Conservation (phyloP, 257 asterid species). For the Leonotis leonurus region DNA sequence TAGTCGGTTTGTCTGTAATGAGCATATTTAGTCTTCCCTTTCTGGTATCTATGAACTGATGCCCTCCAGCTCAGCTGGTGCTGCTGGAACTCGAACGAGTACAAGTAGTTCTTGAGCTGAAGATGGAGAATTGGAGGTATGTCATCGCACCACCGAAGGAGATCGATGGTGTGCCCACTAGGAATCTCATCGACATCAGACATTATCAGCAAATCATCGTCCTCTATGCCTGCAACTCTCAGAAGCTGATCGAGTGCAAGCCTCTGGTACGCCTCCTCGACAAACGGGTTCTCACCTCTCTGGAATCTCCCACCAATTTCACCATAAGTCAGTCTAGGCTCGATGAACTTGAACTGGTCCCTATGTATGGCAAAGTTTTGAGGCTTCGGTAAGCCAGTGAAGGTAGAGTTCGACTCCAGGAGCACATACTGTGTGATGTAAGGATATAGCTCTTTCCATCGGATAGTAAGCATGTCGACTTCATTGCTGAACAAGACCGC, state of each 20-base stretch:
- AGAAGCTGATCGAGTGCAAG: conserved; percentile 34
- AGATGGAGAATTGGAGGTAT: conserved; percentile 35
- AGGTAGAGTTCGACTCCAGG: conserved; percentile 39
- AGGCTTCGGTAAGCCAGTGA: conserved; percentile 35
- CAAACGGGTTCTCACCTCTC: conserved; percentile 33
- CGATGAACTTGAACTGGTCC: conserved; percentile 26
- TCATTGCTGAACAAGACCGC: conserved; percentile 38
- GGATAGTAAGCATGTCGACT: conserved; percentile 29
- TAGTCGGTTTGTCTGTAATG: conserved; percentile 36
- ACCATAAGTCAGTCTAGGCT: conserved; percentile 31
- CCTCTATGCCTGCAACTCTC: conserved; percentile 32
- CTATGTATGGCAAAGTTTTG: conserved; percentile 25
- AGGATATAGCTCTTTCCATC: conserved; percentile 39
- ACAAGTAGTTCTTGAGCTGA: conserved; percentile 30
- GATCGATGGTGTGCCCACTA: conserved; percentile 34
- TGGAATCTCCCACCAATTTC: conserved; percentile 32
- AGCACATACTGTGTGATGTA: conserved; percentile 22
- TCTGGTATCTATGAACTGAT: conserved; percentile 28
- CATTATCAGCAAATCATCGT: conserved; percentile 36
- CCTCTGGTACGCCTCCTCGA: conserved; percentile 36
- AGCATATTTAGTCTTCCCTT: conserved; percentile 31
- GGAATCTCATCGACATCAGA: conserved; percentile 40
- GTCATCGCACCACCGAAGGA: conserved; percentile 34
- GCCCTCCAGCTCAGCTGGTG: conserved; percentile 34
- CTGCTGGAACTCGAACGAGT: conserved; percentile 32